Conservation (phyloP, 305 asterid species). For the Fraxinus greggii region DNA sequence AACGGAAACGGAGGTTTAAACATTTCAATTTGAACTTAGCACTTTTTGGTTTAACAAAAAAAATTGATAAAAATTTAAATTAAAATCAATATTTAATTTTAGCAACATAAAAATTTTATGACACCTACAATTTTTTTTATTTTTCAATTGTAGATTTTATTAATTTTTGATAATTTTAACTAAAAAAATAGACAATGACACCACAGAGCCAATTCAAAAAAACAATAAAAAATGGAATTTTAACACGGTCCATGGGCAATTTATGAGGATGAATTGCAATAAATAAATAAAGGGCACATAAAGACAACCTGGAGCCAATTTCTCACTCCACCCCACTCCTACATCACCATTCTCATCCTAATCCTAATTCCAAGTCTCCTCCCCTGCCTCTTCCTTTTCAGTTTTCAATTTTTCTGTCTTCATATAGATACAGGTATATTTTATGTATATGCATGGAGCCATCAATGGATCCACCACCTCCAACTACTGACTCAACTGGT, state of each 20-base stretch:
- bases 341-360: slow-evolving; percentile 22
- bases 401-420: slow-evolving; percentile 5
- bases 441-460: slow-evolving; percentile 41
- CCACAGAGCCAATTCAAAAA: background rate
- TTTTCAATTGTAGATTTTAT: no score
- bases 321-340: slow-evolving; percentile 5
- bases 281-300: background rate
- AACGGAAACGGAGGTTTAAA: background rate
- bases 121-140: no score
- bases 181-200: background rate
- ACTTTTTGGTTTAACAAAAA: background rate
- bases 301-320: background rate
- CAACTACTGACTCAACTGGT: slow-evolving; percentile 28
- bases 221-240: background rate
- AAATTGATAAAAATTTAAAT: no score
- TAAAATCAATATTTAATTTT: no score
- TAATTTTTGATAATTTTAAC: background rate
- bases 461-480: slow-evolving; percentile 35
- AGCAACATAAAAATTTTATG: background rate
- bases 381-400: background rate
- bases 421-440: background rate
- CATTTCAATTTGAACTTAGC: background rate
- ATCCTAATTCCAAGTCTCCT: slow-evolving; percentile 24
- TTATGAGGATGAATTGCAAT: background rate
- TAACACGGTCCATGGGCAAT: background rate